A percentile compares a stretch with the other conserved stretches of the same genome.
phyloP scores from a whole-genome alignment of 805 yeast genomes.

The Kodamaea hsintzibuensis region DNA sequence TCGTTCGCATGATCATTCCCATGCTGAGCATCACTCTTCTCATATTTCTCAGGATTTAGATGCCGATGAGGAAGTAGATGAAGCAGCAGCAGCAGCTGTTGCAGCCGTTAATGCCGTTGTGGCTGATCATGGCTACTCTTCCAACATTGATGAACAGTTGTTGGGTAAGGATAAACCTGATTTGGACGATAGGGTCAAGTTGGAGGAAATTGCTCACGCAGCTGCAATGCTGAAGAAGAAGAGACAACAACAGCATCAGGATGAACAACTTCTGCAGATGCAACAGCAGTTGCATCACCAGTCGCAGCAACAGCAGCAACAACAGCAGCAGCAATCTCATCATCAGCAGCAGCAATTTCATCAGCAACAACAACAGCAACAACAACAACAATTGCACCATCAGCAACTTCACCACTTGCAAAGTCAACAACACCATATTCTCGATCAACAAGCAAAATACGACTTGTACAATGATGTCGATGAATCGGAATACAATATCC shows the following conservation, averaged over 20 bases:
- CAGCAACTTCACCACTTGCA: constrained; percentile 26
- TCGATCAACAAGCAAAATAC: constrained; percentile 15
- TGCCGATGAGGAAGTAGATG: constrained; percentile 5
- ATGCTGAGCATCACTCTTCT: background rate
- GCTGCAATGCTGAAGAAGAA: constrained; percentile 21
- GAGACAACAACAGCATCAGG: constrained; percentile 7
- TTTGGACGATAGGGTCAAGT: constrained; percentile 24
- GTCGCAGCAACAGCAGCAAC: constrained; percentile 1
- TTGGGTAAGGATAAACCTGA: constrained; percentile 11
- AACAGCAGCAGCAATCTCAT: background rate
- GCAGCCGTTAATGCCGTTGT: constrained; percentile 12
- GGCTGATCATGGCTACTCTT: constrained; percentile 25
- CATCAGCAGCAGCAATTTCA: constrained; percentile 24
- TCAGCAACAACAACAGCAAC: constrained; percentile 18
- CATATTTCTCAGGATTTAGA: constrained; percentile 1
- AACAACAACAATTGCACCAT: constrained; percentile 24
- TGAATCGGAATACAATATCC: constrained; percentile 44
- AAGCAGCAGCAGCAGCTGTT: constrained; percentile 10
- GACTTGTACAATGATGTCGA: constrained; percentile 24
- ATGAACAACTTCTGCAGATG: constrained; percentile 4
- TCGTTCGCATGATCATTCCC: constrained; percentile 1
- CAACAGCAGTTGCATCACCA: constrained; percentile 3
- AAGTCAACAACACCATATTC: constrained; percentile 14
- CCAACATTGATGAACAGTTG: constrained; percentile 45
- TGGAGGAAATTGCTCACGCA: constrained; percentile 35